These are phyloP conservation scores for Phoenix roebelenii DNA, from an alignment of 176 grass and related monocot species.

Conservation along the genomic window DNA sequence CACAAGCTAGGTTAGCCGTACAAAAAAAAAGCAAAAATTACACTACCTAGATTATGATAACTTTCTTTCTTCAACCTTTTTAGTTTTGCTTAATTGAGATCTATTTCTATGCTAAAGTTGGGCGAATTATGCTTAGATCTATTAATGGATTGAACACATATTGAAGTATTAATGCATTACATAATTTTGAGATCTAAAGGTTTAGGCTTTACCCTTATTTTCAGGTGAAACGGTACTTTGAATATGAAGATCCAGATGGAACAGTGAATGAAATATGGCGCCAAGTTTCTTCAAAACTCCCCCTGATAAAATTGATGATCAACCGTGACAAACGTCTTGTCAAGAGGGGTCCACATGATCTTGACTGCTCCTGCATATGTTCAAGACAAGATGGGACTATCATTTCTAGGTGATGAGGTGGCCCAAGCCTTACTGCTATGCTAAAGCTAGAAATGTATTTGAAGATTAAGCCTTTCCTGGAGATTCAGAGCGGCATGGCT, in stretches of 20 bases:
- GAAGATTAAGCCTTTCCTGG: too few relatives aligned
- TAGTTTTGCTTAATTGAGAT: too few relatives aligned
- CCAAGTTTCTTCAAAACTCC: slow-evolving; percentile 72
- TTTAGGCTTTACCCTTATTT: slow-evolving; percentile 6
- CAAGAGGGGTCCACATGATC: slow-evolving; percentile 35
- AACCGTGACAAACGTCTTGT: slow-evolving; percentile 72
- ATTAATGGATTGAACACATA: not conserved
- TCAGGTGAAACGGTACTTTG: slow-evolving; percentile 79
- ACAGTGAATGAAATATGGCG: slow-evolving; percentile 89
- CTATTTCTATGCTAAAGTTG: too few relatives aligned
- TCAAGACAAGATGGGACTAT: slow-evolving; percentile 24
- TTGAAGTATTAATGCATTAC: not conserved
- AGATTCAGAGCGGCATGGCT: too few relatives aligned
- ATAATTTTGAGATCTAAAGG: not conserved
- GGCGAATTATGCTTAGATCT: too few relatives aligned
- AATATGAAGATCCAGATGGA: slow-evolving; percentile 73
- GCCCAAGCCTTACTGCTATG: too few relatives aligned
- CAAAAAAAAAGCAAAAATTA: too few relatives aligned
- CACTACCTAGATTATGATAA: too few relatives aligned
- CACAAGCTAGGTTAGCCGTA: too few relatives aligned
- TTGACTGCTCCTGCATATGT: slow-evolving; percentile 76
- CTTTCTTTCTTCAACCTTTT: too few relatives aligned
- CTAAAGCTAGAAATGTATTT: too few relatives aligned
- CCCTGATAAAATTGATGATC: slow-evolving; percentile 71
- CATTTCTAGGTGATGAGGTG: not conserved